phyloP scores from a whole-genome alignment of 306 rosid species.

The Alnus glutinosa region DNA sequence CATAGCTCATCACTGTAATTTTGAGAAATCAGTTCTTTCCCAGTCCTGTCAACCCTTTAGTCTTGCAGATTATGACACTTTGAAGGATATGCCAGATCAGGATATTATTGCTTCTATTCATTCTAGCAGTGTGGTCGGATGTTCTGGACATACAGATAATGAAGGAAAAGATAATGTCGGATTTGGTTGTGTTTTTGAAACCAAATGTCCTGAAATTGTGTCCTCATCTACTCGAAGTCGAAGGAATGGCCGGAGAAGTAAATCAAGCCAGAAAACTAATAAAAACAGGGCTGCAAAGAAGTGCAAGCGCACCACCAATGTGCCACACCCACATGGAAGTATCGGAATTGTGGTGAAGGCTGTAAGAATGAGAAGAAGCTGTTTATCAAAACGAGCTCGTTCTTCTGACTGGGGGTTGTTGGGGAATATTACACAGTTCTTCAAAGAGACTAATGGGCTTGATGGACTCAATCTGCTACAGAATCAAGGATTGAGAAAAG shows the following conservation, averaged over 20 bases:
- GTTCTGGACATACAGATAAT: slow-evolving; percentile 38
- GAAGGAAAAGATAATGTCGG: slow-evolving; percentile 44
- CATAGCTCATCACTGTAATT: slow-evolving; percentile 28
- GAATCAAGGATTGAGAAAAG: slow-evolving; percentile 49
- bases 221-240: slow-evolving; percentile 54
- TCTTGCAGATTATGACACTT: slow-evolving; percentile 37
- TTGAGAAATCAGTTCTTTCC: slow-evolving; percentile 37
- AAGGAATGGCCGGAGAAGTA: slow-evolving; percentile 53
- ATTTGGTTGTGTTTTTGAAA: slow-evolving; percentile 48
- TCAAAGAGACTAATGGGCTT: slow-evolving; percentile 51
- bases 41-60: slow-evolving; percentile 44
- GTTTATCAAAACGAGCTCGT: slow-evolving; percentile 68
- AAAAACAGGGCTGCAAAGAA: slow-evolving; percentile 63
- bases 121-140: slow-evolving; percentile 31
- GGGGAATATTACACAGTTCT: slow-evolving; percentile 56
- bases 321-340: slow-evolving; percentile 36
- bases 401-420: slow-evolving; percentile 81
- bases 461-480: slow-evolving; percentile 40
- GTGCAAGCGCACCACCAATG: slow-evolving; percentile 48
- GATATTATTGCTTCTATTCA: slow-evolving; percentile 40
- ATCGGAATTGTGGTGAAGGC: slow-evolving; percentile 40
- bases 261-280: slow-evolving; percentile 49
- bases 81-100: slow-evolving; percentile 42
- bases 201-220: slow-evolving; percentile 34
- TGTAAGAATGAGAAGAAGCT: slow-evolving; percentile 81